Conservation (phyloP, 225 moss, liverwort and hornwort species). For the Pseudisothecium myosuroides region DNA sequence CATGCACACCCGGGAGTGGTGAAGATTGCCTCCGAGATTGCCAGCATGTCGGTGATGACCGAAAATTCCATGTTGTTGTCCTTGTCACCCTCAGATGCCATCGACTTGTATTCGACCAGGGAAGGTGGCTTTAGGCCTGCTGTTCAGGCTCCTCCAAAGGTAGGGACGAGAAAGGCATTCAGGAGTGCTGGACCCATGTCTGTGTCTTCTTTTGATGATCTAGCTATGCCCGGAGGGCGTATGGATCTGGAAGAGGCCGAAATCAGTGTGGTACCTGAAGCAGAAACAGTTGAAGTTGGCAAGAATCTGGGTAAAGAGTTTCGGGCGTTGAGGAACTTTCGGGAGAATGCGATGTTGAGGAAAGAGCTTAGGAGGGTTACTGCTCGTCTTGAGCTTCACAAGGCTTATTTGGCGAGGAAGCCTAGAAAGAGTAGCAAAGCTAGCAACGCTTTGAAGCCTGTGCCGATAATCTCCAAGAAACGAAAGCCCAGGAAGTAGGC, state of each 20-base stretch:
- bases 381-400: slow-evolving; percentile 14
- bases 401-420: slow-evolving; percentile 13
- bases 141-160: slow-evolving; percentile 14
- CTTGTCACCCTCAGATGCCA: slow-evolving; percentile 35
- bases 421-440: not conserved
- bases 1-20: slow-evolving; percentile 51
- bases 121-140: slow-evolving; percentile 23
- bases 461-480: slow-evolving; percentile 4
- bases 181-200: slow-evolving; percentile 4
- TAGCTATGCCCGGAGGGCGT: not conserved
- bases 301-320: slow-evolving; percentile 11
- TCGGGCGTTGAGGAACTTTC: slow-evolving; percentile 2
- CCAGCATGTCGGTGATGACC: slow-evolving; percentile 31
- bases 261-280: not conserved
- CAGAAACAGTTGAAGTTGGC: not conserved
- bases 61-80: slow-evolving; percentile 31
- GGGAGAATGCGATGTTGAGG: slow-evolving; percentile 21
- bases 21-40: slow-evolving; percentile 35
- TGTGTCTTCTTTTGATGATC: not conserved
- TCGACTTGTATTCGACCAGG: slow-evolving; percentile 18
- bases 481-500: not conserved
- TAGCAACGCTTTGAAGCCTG: not conserved
- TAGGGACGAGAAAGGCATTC: slow-evolving; percentile 1
- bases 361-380: slow-evolving; percentile 8
- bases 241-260: not conserved